Percentiles rank a stretch among this genome's conserved stretches.
These are phyloP conservation scores for Cenococcum geophilum DNA, from an alignment of 495 filamentous ascomycete genomes.

Conservation along the genomic window DNA sequence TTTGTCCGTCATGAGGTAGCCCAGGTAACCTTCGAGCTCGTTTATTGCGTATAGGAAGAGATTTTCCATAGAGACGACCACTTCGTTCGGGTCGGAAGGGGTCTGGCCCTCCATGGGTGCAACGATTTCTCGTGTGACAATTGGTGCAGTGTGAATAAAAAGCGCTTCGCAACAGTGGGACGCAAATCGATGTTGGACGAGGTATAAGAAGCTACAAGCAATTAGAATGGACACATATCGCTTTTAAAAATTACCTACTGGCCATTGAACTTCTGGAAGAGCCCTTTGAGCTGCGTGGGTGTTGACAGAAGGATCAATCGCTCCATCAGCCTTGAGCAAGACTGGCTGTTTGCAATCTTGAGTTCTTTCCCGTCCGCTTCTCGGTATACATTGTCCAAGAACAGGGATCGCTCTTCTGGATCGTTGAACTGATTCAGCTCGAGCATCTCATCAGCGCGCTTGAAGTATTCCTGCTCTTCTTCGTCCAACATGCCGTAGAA, in stretches of 20 bases:
- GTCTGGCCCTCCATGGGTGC: conserved; percentile 44
- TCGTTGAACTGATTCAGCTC: conserved; percentile 79
- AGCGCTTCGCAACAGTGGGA: conserved; percentile 95
- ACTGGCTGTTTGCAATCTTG: conserved; percentile 92
- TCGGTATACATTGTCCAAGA: conserved; percentile 75
- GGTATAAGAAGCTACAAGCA: conserved; percentile 59
- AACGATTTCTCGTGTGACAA: conserved; percentile 64
- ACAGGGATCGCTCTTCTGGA: conserved; percentile 68
- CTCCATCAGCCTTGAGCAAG: conserved; percentile 89
- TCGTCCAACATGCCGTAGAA: conserved; percentile 90
- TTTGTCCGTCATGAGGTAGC: conserved; percentile 75
- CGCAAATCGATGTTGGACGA: conserved; percentile 91
- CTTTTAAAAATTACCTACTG: conserved; percentile 48
- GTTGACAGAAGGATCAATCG: conserved; percentile 77
- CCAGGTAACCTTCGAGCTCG: conserved; percentile 76
- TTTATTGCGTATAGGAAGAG: conserved; percentile 74
- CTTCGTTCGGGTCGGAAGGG: conserved; percentile 33
- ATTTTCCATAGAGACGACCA: conserved; percentile 64
- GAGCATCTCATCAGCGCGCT: conserved; percentile 76
- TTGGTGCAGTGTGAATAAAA: conserved; percentile 72
- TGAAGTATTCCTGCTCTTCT: conserved; percentile 92
- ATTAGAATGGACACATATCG: conserved; percentile 1
- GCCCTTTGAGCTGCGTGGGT: conserved; percentile 69
- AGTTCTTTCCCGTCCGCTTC: conserved; percentile 89
- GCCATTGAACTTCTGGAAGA: conserved; percentile 79